These are phyloP conservation scores for Aspergillus sp. DNA, from an alignment of 2,329 filamentous ascomycete species.

Conservation along the genomic window DNA sequence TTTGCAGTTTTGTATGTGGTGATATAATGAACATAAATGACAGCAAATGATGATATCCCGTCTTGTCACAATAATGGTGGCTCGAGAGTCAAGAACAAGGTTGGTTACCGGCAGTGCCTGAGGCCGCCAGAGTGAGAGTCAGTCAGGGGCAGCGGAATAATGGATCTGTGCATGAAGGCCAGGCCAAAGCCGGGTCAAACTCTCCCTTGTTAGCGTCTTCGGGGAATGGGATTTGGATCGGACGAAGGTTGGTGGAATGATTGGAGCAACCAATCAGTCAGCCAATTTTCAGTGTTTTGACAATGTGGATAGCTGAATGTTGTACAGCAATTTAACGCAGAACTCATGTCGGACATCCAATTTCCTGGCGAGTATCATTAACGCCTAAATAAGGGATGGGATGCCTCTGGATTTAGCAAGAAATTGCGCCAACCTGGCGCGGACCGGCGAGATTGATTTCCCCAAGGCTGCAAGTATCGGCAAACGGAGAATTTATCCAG, in stretches of 20 bases:
- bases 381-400: no score
- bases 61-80: no score
- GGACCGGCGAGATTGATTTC: background rate
- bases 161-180: background rate
- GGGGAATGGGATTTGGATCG: background rate
- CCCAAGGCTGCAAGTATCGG: background rate
- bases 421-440: background rate
- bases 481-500: background rate
- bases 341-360: background rate
- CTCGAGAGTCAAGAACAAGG: background rate
- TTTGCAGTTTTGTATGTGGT: background rate
- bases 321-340: slow-evolving; percentile 2
- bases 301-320: slow-evolving; percentile 3
- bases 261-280: background rate
- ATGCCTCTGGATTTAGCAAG: no score
- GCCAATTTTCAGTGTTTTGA: background rate
- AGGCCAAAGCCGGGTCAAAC: background rate
- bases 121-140: background rate
- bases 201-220: slow-evolving; percentile 1
- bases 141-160: background rate
- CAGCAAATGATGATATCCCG: background rate
- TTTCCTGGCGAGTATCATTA: background rate
- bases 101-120: background rate
- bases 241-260: background rate
- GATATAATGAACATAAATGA: background rate